Evolutionary conservation across 2,329 filamentous ascomycete genomes (phyloP), one percentile per base, ranked within the genome.

Genomic region (Claviceps digitariae): DNA sequence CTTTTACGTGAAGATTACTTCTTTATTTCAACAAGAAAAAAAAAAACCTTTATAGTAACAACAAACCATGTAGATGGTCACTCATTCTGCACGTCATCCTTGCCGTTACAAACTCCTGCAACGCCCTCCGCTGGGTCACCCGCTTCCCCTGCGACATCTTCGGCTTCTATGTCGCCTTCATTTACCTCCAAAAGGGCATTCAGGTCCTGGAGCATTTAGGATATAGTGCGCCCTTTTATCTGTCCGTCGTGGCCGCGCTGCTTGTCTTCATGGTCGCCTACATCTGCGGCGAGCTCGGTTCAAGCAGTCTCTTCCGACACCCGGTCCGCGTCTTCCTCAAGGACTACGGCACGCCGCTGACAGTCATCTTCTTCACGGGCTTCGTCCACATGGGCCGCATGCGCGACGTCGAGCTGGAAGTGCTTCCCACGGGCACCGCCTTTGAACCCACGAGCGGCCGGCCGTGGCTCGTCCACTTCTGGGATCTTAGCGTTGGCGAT

Each of bases 61-160:
- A 20, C 2, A 15, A n/a, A n/a, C 7, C 40, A n/a, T 10, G 25
- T 12, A 86, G 82, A 58, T 95, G 89, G 89, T 84, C 88, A 1
- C 71, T 94, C 21, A 73, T 90, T 25, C 83, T 95, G 69, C 89
- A 95, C 69, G 90, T 86, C 85, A 72, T 89, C 44, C 77, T 94
- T 21, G 89, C 89, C 49, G 74, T 88, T 53, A 87, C 86, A 12
- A 95, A 95, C 66, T 83, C 87, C 1, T 95, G 90, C 73, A 93
- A 95, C 68, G 86, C 78, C 62, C 74, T 95, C n/a, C 84, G 82
- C 63, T 95, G 90, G 67, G 89, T 95, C 23, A 95, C 90, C 1
- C 79, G 88, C 15, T 95, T 95, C 65, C 89, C 88, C 25, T 95
- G 90, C 69, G 90, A 95, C 67, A 93, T 91, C 62, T 95, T 95